Base-by-base conservation (phyloP, 1,139 yeast species). In the Arxiozyma slooffiae region DNA sequence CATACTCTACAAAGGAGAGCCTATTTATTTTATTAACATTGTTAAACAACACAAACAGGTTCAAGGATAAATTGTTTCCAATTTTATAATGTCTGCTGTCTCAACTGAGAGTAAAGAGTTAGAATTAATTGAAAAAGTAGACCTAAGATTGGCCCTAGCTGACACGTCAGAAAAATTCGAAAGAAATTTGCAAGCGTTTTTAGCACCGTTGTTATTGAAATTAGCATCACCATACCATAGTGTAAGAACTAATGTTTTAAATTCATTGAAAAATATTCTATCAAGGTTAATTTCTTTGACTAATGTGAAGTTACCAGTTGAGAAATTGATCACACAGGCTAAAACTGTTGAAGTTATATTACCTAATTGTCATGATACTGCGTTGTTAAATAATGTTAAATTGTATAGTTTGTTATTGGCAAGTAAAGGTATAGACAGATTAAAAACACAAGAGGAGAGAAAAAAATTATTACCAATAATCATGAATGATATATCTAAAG, bases 81-180 rank as follows among this genome's bases (percentile, higher is more conserved):
- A 20, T 17, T 20, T 22, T 16, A 37, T 7, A 11, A 44, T 44
- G 46, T 44, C 46, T 17, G 26, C 38, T 38, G 38, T 18, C 24
- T 18, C 45, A 18, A 20, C 46, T n/a, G 49, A 47, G 39, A 66
- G 60, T 8, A 70, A 74, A 41, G 92, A 85, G 61, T 68, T 80
- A 52, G 71, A 77, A 2, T 70, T 85, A 52, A 74, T 85, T 44
- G 80, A 80, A 62, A 82, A 80, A 61, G 97, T 88, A 1, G 98
- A 92, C 67, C 77, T 92, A 47, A 73, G 90, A 48, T 74, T 92
- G 43, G 94, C 95, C 0, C 70, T 92, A 47, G 89, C 97, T 0
- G 79, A 78, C 50, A 72, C 81, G 1, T 86, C 83, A 50, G 73
- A 68, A 2, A 85, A 84, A 60, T 76, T 89, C 50, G 82, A 85